Evolutionary conservation across 352 stramenopile genomes (phyloP), one percentile per base, ranked within the genome.

Genomic region (Globisporangium nodosum): DNA sequence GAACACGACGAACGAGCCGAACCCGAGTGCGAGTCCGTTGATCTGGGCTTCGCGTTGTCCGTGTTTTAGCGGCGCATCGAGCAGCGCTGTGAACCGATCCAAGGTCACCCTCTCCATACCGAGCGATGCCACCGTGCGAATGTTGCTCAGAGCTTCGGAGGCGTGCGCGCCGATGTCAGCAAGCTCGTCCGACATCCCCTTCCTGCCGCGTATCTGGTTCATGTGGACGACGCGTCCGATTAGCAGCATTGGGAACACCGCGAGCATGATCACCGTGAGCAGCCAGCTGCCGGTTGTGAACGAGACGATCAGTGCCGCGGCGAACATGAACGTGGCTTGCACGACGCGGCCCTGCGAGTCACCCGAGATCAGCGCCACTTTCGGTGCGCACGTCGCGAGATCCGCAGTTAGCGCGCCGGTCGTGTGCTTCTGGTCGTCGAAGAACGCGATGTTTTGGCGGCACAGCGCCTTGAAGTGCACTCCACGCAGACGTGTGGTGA

Each of bases 371-470:
- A 77, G 53, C 0, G 76, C 66, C 12, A 80, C 72, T 20, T 64
- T 76, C 0, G 85, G 50, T 0, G 74, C 70, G 16, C 90, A 70
- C 12, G 73, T 68, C 5, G 81, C 65, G 3, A 90, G 66, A 6
- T 71, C 73, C 4, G 87, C 70, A 5, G 85, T 78, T 9, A 93
- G 48, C 3, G 61, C 64, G 9, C 85, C 78, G 0, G 80, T 58
- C 0, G 69, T 66, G 56, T 94, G 69, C n/a, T 71, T 43, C 11
- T 71, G 56, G 0, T 62, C 57, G 52, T 96, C 85, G 43, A 95
- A 96, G 60, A 85, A 96, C 0, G 68, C 57, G 47, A 94, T 59
- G 9, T 73, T 64, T 33, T 86, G 76, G 2, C 65, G 69, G 24
- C 76, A 53, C 0, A 86, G 56, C 6, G 78, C 78, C 15, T 53